Base-by-base conservation (phyloP, 2,329 filamentous ascomycete genomes). In the Fusarium sambucinum region DNA sequence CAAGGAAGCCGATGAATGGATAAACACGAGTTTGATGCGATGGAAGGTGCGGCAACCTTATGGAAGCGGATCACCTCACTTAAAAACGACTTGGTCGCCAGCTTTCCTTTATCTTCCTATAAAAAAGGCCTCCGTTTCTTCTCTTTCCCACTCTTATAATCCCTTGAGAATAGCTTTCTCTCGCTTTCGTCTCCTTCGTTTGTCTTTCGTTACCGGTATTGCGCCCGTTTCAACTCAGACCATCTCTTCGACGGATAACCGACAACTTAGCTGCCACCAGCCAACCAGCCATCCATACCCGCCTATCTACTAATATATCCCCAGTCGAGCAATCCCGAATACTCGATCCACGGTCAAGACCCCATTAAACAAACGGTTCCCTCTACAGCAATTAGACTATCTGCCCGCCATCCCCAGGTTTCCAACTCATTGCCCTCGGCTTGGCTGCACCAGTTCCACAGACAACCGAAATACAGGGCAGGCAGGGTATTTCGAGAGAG, bases 201-300 rank as follows among this genome's bases (percentile, higher is more conserved):
- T 47, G 66, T 70, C 66, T 59, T 59, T 70, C 66, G 66, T 67
- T 37, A 59, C n/a, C n/a, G 30, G 42, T 68, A 45, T 60, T 67
- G 50, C 38, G 57, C 40, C 48, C 27, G 23, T 61, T 58, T 62
- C 47, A 55, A 46, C 45, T 41, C 40, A 29, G 40, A 21, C 17
- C 47, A 38, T 51, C 59, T 53, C 52, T 48, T 33, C 37, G 13
- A 38, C 29, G 35, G 33, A 53, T 50, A 60, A 60, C 67, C 35
- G 47, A 38, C 53, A 52, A 32, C 42, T 32, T 30, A 33, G 33
- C 40, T 54, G 41, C 44, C 59, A 33, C n/a, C 37, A 29, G 46
- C 41, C 59, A 42, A 25, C 23, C 23, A 25, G 23, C 23, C 23
- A 25, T 25, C 23, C 55, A 30, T 52, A 29, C 50, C 27, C 38